Percentiles rank a stretch among this genome's conserved stretches.
These are phyloP conservation scores for Botryosphaeria dothidea DNA, from an alignment of 2,329 filamentous ascomycete genomes.

Conservation along the genomic window DNA sequence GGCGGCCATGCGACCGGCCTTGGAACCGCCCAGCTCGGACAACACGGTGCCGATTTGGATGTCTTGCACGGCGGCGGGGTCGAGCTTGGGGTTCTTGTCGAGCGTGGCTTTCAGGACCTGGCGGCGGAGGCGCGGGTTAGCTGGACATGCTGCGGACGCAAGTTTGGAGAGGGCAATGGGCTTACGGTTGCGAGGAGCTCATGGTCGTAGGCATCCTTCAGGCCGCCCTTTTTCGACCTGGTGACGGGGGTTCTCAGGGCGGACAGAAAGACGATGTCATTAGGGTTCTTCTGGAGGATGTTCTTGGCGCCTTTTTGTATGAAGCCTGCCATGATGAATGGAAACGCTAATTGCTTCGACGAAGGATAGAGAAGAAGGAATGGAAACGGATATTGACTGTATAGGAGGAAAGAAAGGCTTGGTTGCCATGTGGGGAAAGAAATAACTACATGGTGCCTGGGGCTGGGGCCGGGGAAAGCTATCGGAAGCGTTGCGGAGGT, in stretches of 20 bases:
- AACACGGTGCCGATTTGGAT: constrained; percentile 86
- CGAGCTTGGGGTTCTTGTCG: constrained; percentile 69
- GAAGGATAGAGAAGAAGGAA: background rate
- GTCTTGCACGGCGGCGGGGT: constrained; percentile 71
- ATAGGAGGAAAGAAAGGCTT: background rate
- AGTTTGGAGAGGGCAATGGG: background rate
- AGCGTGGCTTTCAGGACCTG: constrained; percentile 67
- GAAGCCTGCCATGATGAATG: constrained; percentile 43
- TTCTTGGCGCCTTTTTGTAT: constrained; percentile 66
- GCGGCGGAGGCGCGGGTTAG: constrained; percentile 14
- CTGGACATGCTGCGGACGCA: background rate
- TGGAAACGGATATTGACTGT: background rate
- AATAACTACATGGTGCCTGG: constrained; percentile 13
- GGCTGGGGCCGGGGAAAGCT: constrained; percentile 7
- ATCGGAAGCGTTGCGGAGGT: constrained; percentile 11
- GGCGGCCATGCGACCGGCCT: constrained; percentile 88
- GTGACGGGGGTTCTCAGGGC: constrained; percentile 87
- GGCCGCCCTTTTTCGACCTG: constrained; percentile 76
- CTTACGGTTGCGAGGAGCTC: constrained; percentile 71
- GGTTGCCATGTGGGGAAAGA: background rate
- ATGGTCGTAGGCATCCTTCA: constrained; percentile 89
- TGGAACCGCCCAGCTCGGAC: constrained; percentile 85
- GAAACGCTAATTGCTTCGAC: background rate
- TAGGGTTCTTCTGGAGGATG: constrained; percentile 75
- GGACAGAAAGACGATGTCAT: constrained; percentile 85